Evolutionary conservation across 352 stramenopile species (phyloP).

Genomic region (Pilasporangium apinafurcum): DNA sequence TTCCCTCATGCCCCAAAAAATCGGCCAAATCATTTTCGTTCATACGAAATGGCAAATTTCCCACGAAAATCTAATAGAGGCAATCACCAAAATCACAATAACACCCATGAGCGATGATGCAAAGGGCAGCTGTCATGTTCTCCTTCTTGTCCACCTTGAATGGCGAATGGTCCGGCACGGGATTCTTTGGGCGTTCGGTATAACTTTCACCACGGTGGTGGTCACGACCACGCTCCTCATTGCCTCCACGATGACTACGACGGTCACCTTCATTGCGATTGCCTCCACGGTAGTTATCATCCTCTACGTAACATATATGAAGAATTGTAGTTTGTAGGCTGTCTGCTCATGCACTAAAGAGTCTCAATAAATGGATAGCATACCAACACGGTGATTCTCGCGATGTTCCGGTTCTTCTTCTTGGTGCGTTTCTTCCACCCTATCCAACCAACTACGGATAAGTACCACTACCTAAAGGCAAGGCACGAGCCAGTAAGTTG

Average conservation of each 20-base stretch:
- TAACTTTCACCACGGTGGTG: conserved; percentile 7
- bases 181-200: conserved; percentile 56
- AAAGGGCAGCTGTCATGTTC: too few species aligned
- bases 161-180: conserved; percentile 64
- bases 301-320: conserved; percentile 10
- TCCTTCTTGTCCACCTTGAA: too few species aligned
- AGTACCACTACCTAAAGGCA: not conserved
- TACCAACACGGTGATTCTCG: conserved; percentile 17
- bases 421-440: conserved; percentile 21
- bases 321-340: too few species aligned
- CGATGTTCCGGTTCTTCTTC: conserved; percentile 15
- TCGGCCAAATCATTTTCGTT: conserved; percentile 64
- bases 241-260: not conserved
- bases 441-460: not conserved
- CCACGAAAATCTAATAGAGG: conserved; percentile 54
- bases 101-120: not conserved
- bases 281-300: conserved; percentile 16
- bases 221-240: conserved; percentile 9
- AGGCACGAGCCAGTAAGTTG: not conserved
- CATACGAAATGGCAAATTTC: conserved; percentile 74
- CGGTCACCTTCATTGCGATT: conserved; percentile 5
- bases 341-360: not conserved
- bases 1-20: conserved; percentile 49
- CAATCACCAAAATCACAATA: not conserved
- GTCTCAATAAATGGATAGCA: not conserved